Conservation (phyloP, 495 filamentous ascomycete species). For the Talaromyces nanjingensis region DNA sequence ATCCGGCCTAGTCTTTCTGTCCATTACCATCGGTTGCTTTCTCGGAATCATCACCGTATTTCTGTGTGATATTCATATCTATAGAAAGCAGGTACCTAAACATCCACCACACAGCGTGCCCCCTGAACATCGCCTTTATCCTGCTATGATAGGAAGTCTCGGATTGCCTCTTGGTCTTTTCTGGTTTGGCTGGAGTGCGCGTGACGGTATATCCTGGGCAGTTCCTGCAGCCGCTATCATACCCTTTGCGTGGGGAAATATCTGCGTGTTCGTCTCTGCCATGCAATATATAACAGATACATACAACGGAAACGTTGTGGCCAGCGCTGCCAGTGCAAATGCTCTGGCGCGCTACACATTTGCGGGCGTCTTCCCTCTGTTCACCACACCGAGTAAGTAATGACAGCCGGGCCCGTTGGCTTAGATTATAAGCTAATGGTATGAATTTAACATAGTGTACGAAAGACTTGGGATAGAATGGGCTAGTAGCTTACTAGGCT, state of each 20-base stretch:
- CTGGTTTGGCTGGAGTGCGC: conserved; percentile 45
- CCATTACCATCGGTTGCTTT: conserved; percentile 49
- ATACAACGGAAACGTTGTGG: conserved; percentile 34
- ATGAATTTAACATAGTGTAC: conserved; percentile 38
- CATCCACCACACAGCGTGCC: conserved; percentile 23
- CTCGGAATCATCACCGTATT: conserved; percentile 39
- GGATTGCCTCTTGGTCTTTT: conserved; percentile 44
- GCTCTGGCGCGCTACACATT: neutral
- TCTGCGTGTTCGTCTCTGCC: conserved; percentile 46
- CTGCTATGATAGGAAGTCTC: conserved; percentile 52
- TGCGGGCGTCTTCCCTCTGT: neutral
- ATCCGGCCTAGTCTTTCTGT: conserved; percentile 52
- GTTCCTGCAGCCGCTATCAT: conserved; percentile 45
- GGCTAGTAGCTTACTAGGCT: conserved; percentile 53
- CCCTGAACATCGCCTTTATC: conserved; percentile 51
- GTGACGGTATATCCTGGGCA: conserved; percentile 27
- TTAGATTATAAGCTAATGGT: neutral
- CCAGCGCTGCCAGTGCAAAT: conserved; percentile 13
- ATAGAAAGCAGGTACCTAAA: conserved; percentile 23
- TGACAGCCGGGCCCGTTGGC: neutral
- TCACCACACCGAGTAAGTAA: neutral
- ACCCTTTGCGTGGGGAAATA: conserved; percentile 61
- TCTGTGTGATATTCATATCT: conserved; percentile 35
- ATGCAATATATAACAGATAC: conserved; percentile 51
- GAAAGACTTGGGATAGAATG: conserved; percentile 45